These are phyloP conservation scores for Claviceps purpurea DNA, from an alignment of 2,329 filamentous ascomycete species.

Conservation along the genomic window DNA sequence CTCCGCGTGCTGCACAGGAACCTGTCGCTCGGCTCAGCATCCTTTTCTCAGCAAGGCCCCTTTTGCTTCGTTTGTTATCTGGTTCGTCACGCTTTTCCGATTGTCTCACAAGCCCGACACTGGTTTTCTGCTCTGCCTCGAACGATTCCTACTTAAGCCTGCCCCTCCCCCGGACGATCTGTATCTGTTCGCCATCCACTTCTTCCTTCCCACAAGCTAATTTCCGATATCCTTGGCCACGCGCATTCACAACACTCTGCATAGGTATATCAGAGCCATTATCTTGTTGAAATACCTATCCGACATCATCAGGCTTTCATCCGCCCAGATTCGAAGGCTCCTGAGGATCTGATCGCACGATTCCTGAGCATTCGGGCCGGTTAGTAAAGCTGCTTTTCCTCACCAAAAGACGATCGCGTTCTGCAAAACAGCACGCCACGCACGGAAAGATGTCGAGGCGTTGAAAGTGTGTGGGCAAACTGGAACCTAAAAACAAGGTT, in stretches of 20 bases:
- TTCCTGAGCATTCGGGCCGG: no score
- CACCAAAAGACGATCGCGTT: no score
- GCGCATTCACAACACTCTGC: neutral
- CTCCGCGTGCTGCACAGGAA: constrained; percentile 3
- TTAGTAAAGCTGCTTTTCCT: no score
- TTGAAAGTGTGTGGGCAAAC: no score
- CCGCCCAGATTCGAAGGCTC: neutral
- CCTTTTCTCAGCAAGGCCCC: constrained; percentile 3
- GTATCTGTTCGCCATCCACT: neutral
- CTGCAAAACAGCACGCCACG: no score
- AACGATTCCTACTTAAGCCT: constrained; percentile 4
- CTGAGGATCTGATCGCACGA: neutral
- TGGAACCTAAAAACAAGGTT: neutral
- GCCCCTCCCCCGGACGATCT: neutral
- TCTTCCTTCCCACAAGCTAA: neutral
- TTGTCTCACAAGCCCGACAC: neutral
- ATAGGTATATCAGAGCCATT: neutral
- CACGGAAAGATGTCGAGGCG: no score
- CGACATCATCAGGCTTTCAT: neutral
- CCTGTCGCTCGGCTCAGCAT: constrained; percentile 8
- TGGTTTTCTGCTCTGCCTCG: constrained; percentile 1
- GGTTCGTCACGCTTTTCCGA: constrained; percentile 4
- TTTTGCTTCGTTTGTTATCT: constrained; percentile 4
- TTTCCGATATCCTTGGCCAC: neutral
- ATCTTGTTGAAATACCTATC: neutral